Base-by-base conservation (phyloP, 306 rosid genomes). In the Crotalaria pallida region DNA sequence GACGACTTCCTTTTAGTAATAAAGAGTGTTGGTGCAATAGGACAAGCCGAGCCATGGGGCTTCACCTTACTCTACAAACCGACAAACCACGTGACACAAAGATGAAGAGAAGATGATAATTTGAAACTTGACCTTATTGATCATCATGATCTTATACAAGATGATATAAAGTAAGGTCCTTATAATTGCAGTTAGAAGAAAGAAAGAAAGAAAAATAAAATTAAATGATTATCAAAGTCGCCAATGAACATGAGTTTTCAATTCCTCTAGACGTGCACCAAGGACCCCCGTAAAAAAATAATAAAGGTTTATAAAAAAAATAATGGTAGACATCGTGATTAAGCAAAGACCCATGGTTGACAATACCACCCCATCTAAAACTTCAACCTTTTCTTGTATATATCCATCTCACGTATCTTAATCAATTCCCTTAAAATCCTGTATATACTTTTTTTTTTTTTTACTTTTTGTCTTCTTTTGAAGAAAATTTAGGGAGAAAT, bases 11-110 rank as follows among this genome's bases (percentile, higher is more conserved):
- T 65, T 69, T 65, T 69, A 60, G 50, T 18, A 50, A 63, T 47
- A 21, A 58, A 41, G 58, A 43, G 72, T 60, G 64, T 18, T 61
- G 41, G 62, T 78, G 67, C 77, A 75, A 65, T 16, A 77, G 79
- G 88, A 82, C 83, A 82, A 84, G 38, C 69, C 38, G 15, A 68
- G 23, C 80, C 72, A 63, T 72, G 58, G 77, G 38, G 76, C 65
- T 62, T 81, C 80, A 83, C 84, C 75, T 80, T 83, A 83, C 81
- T 77, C 44, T 56, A 76, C 88, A 79, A 84, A 69, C 85, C 80
- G 92, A 86, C 92, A 86, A 83, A 82, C 80, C 92, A 86, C 84
- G 89, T 86, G 92, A 84, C 63, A 58, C 60, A 70, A 31, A 77
- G 72, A 74, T 38, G 48, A 68, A 40, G 22, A 69, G 26, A 77